Evolutionary conservation across 805 yeast genomes (phyloP), one percentile per base, ranked within the genome.

Genomic region (Pichia kluyveri): DNA sequence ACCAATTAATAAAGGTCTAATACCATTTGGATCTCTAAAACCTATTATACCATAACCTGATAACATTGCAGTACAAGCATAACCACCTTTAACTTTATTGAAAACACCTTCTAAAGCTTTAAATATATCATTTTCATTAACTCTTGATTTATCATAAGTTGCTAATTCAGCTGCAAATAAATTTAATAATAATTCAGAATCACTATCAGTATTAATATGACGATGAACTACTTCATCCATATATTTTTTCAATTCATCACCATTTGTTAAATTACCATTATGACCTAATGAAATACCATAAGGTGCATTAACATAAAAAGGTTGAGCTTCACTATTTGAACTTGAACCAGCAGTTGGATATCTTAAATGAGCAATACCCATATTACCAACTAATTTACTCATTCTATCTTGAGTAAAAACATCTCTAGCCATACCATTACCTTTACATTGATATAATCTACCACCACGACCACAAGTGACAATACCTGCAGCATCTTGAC

Each of bases 401-500:
- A 91, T 78, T 61, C 98, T 78, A 41, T 70, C 68, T 63, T 81
- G 86, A 42, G 96, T 88, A 78, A 93, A 93, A 36, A 93, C 99
- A 62, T 93, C 99, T 60, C 95, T 78, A 50, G 96, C 98, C 96
- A 93, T 87, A 56, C 99, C 99, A 66, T 89, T 91, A 59, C 99
- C 99, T 70, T 93, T 93, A 68, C 99, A 93, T 70, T 91, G 98
- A 70, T 87, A 90, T 50, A 93, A 77, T 51, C 99, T 77, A 54
- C 98, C 99, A 52, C 91, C 81, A 41, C 84, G 73, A 47, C 96
- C 98, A 65, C 96, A 88, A 8, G 99, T 93, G 26, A 88, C 93
- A 47, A 93, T 91, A 54, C 99, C 99, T n/a, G 97, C 96, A 11
- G 99, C 99, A 66, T 93, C 99, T 70, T 93, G 99, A 42, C 99